Evolutionary conservation across 1,284 basidiomycete genomes (phyloP).

Genomic region (Lignosus rhinocerotis): DNA sequence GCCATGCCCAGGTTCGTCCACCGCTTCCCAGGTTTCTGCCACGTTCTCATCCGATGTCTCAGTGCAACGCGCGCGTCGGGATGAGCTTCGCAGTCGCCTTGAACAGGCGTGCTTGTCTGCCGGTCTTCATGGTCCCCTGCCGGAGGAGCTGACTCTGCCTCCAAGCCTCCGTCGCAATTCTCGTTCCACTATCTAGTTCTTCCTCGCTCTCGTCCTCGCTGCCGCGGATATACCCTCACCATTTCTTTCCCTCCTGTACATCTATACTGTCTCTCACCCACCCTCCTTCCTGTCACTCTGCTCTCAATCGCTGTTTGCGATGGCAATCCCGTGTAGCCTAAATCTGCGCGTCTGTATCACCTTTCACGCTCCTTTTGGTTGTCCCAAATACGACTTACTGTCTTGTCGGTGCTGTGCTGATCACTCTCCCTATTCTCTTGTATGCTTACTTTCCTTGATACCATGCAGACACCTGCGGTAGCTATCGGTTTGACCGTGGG

Average conservation of each 20-base stretch:
- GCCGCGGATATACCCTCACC: background rate
- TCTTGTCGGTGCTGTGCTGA: background rate
- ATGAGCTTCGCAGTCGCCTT: conserved; percentile 31
- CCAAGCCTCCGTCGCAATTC: conserved; percentile 25
- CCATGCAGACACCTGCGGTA: background rate
- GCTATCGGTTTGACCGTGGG: background rate
- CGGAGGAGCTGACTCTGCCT: conserved; percentile 29
- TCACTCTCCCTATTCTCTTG: background rate
- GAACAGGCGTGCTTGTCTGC: conserved; percentile 29
- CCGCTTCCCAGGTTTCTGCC: background rate
- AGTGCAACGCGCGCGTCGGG: conserved; percentile 28
- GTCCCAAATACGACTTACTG: conserved; percentile 2
- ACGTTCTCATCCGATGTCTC: background rate
- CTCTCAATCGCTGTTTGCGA: conserved; percentile 11
- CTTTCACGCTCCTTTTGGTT: background rate
- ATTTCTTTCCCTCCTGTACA: background rate
- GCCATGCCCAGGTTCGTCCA: conserved; percentile 59
- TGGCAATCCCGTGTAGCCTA: conserved; percentile 21
- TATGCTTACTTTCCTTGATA: conserved; percentile 8
- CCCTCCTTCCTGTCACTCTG: conserved; percentile 5
- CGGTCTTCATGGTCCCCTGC: conserved; percentile 26
- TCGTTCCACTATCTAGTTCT: background rate
- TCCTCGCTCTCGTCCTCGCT: background rate
- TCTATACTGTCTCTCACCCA: background rate
- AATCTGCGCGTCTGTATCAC: conserved; percentile 15